A percentile compares a stretch with the other conserved stretches of the same genome.
These are phyloP conservation scores for Leccinum pachyderme DNA, from an alignment of 1,284 basidiomycete species.

Conservation along the genomic window DNA sequence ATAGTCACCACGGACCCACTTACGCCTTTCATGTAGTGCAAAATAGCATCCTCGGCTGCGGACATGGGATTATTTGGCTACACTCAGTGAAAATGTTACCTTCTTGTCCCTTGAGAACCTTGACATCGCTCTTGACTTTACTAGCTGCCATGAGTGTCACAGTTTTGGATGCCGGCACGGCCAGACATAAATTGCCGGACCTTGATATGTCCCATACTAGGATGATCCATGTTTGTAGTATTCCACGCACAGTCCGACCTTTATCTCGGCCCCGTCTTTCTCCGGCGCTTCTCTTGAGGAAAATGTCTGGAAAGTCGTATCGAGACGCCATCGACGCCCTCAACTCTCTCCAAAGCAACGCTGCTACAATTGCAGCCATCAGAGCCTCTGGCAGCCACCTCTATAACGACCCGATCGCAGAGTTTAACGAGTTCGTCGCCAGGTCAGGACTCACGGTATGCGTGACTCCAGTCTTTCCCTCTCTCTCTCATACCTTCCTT, in stretches of 20 bases:
- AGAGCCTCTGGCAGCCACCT: constrained; percentile 73
- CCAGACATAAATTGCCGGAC: constrained; percentile 5
- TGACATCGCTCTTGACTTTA: constrained; percentile 50
- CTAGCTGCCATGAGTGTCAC: constrained; percentile 31
- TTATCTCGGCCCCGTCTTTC: constrained; percentile 8
- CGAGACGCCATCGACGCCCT: constrained; percentile 83
- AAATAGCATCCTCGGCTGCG: constrained; percentile 66
- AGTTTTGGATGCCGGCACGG: not conserved
- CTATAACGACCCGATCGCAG: constrained; percentile 75
- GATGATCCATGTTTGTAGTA: constrained; percentile 10
- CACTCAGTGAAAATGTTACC: constrained; percentile 28
- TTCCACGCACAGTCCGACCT: constrained; percentile 15
- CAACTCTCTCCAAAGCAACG: constrained; percentile 94
- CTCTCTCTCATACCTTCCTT: constrained; percentile 6
- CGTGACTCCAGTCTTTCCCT: constrained; percentile 3
- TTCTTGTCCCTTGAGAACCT: constrained; percentile 69
- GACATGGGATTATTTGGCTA: not conserved
- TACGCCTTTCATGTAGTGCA: constrained; percentile 73
- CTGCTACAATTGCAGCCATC: constrained; percentile 83
- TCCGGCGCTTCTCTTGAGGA: constrained; percentile 25
- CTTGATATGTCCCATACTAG: not conserved
- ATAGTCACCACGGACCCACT: not conserved
- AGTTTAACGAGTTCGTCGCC: constrained; percentile 88
- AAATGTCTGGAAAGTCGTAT: constrained; percentile 54
- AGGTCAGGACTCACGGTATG: constrained; percentile 84